Base-by-base conservation (phyloP, 1,284 basidiomycete species). In the Ustilago hordei region DNA sequence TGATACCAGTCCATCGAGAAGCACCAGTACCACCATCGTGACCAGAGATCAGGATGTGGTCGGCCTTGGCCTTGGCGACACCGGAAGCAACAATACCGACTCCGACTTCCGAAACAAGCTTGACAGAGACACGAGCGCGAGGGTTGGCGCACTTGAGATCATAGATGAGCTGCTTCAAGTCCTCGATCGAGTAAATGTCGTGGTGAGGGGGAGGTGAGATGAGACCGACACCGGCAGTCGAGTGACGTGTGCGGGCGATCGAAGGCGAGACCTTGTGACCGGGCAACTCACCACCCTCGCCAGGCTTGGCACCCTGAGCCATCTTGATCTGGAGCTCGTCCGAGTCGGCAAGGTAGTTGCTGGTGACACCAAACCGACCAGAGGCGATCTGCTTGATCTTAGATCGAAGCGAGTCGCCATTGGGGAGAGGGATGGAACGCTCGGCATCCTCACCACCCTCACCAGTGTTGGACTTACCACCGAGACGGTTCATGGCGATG, bases 301-400 rank as follows among this genome's bases (percentile, higher is more conserved):
- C 83, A 17, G 83, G 83, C 81, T 84, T 83, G 67, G 83, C 83
- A 62, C 83, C 83, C 64, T 84, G 83, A 8, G 83, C 83, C 75
- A 84, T 82, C 81, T 83, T 84, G 79, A 84, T 84, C 76, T 84
- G 82, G 45, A 84, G 78, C 75, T 84, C 82, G 72, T 84, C 82
- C 39, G 80, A 68, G 71, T 84, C 82, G 55, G 82, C 78, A 50
- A 84, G 77, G 69, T 84, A 83, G 78, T 81, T 80, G 66, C 64
- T 69, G 59, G 83, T 84, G 8, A 83, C 83, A 77, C 83, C 83
- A 64, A 84, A 83, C 19, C 83, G 81, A 55, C 83, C 81, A 41
- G 83, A 83, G 54, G 82, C 83, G 39, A 84, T 82, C 77, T 84
- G 83, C 79, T 84, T 84, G 75, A 84, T 84, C 78, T 82, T 83